Base-by-base conservation (phyloP, 2,329 filamentous ascomycete genomes). In the Sporothrix brunneoviolacea region DNA sequence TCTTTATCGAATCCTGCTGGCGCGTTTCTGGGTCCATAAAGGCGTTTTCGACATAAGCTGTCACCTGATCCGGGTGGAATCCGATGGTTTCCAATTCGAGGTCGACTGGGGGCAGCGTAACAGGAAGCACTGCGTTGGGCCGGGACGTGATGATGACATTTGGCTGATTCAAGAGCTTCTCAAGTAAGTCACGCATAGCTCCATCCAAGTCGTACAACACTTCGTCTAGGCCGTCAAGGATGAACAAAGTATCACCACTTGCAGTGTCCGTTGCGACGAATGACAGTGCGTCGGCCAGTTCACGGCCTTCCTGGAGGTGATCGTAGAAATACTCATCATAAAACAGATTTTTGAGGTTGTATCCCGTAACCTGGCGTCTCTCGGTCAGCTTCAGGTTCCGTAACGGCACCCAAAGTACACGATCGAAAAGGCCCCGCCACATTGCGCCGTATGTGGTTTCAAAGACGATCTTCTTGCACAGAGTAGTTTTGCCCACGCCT, bases 201-300 rank as follows among this genome's bases (percentile, higher is more conserved):
- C 39, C 7, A 10, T 16, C 19, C 5, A 3, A 41, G 7, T 58
- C 55, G 36, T 58, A 43, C 2, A 58, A 61, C 8, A 72, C 57
- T 62, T 74, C 70, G 48, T 74, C 70, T 15, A 72, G 50, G 4
- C 70, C 70, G 55, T 74, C 70, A 8, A 73, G 62, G 15, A 72
- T 41, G 39, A 70, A 69, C 1, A 73, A 57, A 18, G 62, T 68
- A 51, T 1, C 35, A 4, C n/a, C n/a, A n/a, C n/a, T n/a, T n/a
- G n/a, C n/a, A n/a, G n/a, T n/a, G n/a, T n/a, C n/a, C n/a, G n/a
- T n/a, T n/a, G n/a, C n/a, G n/a, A n/a, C n/a, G n/a, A n/a, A n/a
- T n/a, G n/a, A n/a, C n/a, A n/a, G n/a, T n/a, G n/a, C 1, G 19
- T 33, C 10, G 10, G 24, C 24, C 5, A 28, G 24, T 5, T 10